Evolutionary conservation across 106 monocot species (phyloP).

Genomic region (Hemerocallis citrina): DNA sequence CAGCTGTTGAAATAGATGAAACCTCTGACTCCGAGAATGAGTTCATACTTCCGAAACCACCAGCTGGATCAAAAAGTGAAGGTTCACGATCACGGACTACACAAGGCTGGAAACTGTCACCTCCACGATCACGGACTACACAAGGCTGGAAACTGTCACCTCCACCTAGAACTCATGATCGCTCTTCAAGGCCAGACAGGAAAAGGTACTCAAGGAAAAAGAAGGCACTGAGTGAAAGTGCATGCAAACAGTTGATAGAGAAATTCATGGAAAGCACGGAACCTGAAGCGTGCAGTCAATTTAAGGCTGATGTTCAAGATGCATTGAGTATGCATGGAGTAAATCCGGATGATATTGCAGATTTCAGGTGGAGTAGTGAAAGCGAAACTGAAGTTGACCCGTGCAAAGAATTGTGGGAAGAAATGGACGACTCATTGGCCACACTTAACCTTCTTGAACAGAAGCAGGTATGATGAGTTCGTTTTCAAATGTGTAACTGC

Average conservation of each 20-base stretch:
- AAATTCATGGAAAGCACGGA: conserved; percentile 32
- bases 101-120: not conserved
- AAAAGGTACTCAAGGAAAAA: conserved; percentile 18
- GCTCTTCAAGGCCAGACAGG: not conserved
- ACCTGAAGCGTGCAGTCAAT: conserved; percentile 13
- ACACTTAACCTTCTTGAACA: conserved; percentile 44
- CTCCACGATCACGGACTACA: conserved; percentile 3
- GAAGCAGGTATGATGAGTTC: conserved; percentile 24
- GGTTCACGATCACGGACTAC: conserved; percentile 4
- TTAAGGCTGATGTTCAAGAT: conserved; percentile 5
- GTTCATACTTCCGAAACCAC: not conserved
- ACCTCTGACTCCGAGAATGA: not conserved
- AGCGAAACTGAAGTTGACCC: conserved; percentile 22
- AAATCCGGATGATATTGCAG: conserved; percentile 26
- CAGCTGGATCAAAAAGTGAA: not conserved
- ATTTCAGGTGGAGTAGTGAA: conserved; percentile 36
- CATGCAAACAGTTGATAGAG: conserved; percentile 38
- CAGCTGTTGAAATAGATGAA: conserved; percentile 4
- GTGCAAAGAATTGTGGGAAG: conserved; percentile 66
- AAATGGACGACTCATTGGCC: conserved; percentile 56
- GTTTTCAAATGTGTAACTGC: not conserved
- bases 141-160: not conserved
- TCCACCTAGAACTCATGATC: not conserved
- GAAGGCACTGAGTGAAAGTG: conserved; percentile 19
- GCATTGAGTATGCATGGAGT: not conserved